Base-by-base conservation (phyloP, 2,329 filamentous ascomycete species). In the Rachicladosporium sp. region DNA sequence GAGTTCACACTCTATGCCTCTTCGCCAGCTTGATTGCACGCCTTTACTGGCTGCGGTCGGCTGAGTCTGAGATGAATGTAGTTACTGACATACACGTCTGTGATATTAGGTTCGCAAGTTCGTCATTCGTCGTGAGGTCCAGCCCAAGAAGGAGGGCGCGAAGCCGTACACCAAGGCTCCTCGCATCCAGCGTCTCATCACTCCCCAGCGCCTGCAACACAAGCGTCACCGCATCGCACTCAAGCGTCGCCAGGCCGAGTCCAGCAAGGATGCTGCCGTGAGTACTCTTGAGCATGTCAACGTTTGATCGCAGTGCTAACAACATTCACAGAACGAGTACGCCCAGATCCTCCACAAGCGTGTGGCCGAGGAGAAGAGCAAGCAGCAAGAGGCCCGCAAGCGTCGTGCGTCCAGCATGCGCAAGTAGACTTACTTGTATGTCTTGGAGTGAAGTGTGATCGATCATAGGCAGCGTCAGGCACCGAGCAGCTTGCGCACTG, bases 131-230 rank as follows among this genome's bases (percentile, higher is more conserved):
- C 91, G 91, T 69, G 91, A 96, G 70, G 80, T 98, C 62, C 80
- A 87, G 74, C 84, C 86, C 66, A 93, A 93, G 82, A 83, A 81
- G 65, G 91, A 96, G 78, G 89, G 87, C 73, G 93, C 91, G 75
- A 82, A 85, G 74, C 72, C 88, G 60, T 96, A 96, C 82, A 95
- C 89, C 82, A 98, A 98, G 85, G 91, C 91, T 61, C 91, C 91
- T 70, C 93, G 89, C 79, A 98, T 98, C 74, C 91, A 98, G 81
- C 86, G 91, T 68, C 86, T 98, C 61, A 87, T 98, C 61, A 98
- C 91, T 64, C 91, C 91, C 68, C 91, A 96, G 76, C 91, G 91
- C 69, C 87, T 98, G 65, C 91, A 98, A 80, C 91, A 94, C 83
- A 98, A 96, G 85, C 87, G 91, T 64, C 91, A 96, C 78, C 79